A percentile compares a stretch with the other conserved stretches of the same genome.
These are phyloP conservation scores for Farysia itapuensis DNA, from an alignment of 1,284 basidiomycete species.

Conservation along the genomic window DNA sequence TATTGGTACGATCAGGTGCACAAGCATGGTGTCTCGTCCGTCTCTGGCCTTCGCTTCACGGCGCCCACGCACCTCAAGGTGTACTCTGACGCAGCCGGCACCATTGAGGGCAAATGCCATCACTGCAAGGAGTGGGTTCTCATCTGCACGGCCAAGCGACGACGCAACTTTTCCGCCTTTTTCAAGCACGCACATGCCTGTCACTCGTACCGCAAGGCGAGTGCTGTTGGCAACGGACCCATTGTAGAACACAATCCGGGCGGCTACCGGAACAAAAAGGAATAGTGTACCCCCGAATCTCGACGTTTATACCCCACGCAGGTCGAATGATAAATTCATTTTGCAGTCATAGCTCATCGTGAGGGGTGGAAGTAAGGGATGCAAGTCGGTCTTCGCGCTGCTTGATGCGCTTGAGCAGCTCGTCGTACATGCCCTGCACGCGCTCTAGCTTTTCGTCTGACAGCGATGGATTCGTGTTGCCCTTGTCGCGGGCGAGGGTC, in stretches of 20 bases:
- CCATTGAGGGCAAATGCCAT: conserved; percentile 43
- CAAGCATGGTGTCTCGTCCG: conserved; percentile 46
- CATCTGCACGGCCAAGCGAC: conserved; percentile 44
- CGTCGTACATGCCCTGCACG: conserved; percentile 29
- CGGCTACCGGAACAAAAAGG: conserved; percentile 32
- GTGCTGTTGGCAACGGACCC: conserved; percentile 37
- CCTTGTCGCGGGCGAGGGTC: conserved; percentile 22
- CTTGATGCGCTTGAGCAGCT: conserved; percentile 17
- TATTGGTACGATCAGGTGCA: conserved; percentile 50
- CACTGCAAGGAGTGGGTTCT: conserved; percentile 47
- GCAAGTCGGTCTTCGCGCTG: conserved; percentile 4
- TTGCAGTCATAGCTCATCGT: neutral
- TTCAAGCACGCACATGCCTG: conserved; percentile 44
- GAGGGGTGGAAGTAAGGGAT: neutral
- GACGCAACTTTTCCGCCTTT: conserved; percentile 40
- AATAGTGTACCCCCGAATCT: too few relatives aligned
- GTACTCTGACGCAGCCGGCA: conserved; percentile 36
- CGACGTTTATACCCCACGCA: too few relatives aligned
- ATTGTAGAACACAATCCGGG: conserved; percentile 42
- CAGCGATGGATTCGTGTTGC: conserved; percentile 13
- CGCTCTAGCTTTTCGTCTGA: conserved; percentile 28
- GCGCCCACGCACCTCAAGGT: conserved; percentile 41
- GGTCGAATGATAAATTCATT: too few relatives aligned
- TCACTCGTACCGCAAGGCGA: conserved; percentile 37
- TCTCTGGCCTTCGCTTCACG: conserved; percentile 39